A percentile compares a stretch with the other conserved stretches of the same genome.
These are phyloP conservation scores for Claviceps monticola DNA, from an alignment of 2,329 filamentous ascomycete genomes.

Conservation along the genomic window DNA sequence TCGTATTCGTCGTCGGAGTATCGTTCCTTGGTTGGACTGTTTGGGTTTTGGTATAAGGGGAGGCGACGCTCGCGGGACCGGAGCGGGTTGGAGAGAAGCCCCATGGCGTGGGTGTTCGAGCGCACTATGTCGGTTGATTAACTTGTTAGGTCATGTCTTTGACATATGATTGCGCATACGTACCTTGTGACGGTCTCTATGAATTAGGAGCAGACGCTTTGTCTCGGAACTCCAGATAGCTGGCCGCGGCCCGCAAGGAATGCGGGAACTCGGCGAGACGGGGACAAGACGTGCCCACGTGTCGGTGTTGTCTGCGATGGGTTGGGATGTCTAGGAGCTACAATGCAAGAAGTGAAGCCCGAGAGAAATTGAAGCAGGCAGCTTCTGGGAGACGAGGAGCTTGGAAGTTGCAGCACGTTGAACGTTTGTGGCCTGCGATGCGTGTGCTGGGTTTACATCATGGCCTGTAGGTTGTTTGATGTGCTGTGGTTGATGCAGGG, in stretches of 20 bases:
- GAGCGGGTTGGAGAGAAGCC: constrained; percentile 32
- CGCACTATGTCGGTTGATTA: neutral
- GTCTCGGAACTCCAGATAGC: neutral
- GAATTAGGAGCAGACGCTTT: neutral
- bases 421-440: too few species aligned
- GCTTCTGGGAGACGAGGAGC: neutral
- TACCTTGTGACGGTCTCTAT: neutral
- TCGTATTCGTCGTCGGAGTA: constrained; percentile 37
- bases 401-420: too few species aligned
- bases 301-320: neutral
- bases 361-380: too few species aligned
- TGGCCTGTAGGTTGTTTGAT: too few species aligned
- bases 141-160: neutral
- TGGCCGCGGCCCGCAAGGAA: constrained; percentile 1
- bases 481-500: constrained; percentile 5
- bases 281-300: neutral
- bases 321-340: neutral
- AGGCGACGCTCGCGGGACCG: constrained; percentile 33
- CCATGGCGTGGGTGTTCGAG: constrained; percentile 26
- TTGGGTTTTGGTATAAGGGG: constrained; percentile 36
- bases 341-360: too few species aligned
- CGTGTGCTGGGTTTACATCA: too few species aligned
- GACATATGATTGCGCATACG: too few species aligned
- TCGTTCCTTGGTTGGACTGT: constrained; percentile 32
- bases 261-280: constrained; percentile 1